Base-by-base conservation (phyloP, 2,329 filamentous ascomycete genomes). In the Knufia fluminis region DNA sequence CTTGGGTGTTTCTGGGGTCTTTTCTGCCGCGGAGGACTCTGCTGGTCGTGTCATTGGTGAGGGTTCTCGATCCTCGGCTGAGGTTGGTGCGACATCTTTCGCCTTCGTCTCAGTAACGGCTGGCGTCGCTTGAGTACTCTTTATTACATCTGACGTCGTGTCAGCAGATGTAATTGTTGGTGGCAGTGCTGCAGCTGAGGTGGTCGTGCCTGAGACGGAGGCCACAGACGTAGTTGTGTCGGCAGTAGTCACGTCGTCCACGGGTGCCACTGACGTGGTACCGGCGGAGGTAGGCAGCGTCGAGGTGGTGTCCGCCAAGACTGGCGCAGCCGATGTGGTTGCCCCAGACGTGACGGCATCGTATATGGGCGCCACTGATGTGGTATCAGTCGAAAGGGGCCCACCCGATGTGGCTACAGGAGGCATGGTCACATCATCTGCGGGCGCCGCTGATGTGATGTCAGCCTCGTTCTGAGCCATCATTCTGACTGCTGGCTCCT, bases 401-500 rank as follows among this genome's bases (percentile, higher is more conserved):
- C n/a, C n/a, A n/a, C 19, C 43, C 33, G 24, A 14, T 16, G 43
- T 23, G 23, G 14, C 4, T 6, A 17, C 39, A 24, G 16, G 4
- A 9, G 16, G 4, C 19, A 10, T n/a, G 16, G 12, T 42, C 16
- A n/a, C 16, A 42, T 10, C 19, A 14, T 7, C 40, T 20, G 48
- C 47, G 12, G 43, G 36, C 24, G 40, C 35, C 16, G 39, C 38
- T 16, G 52, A 16, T 8, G 52, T 24, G 28, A n/a, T 45, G 16
- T 28, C 39, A 14, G 49, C 46, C 12, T 59, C 57, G 46, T 59
- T 58, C 36, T 57, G 53, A 39, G 53, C 50, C 50, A 56, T 54
- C 48, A 54, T 48, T 31, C 54, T 50, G 12, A 59, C 54, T 1
- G 57, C 57, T 46, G 57, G 57, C 50, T 59, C 57, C 16, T 56